phyloP scores from a whole-genome alignment of 805 yeast genomes.

The Barnettozyma populi region DNA sequence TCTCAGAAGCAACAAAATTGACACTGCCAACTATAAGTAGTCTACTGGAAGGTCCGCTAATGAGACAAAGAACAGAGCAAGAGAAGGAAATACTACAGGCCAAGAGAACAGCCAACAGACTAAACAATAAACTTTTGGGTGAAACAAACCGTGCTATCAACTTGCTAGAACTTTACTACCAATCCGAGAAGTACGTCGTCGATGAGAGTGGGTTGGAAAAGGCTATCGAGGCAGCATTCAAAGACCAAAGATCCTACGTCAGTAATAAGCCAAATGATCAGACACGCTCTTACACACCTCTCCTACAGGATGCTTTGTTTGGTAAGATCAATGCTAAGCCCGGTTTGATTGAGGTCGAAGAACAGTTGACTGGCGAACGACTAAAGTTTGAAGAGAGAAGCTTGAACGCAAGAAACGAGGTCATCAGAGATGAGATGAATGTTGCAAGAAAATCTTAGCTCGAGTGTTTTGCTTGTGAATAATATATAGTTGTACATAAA shows the following conservation, averaged over 20 bases:
- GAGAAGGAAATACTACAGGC: conserved; percentile 52
- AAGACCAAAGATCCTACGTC: conserved; percentile 14
- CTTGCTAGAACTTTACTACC: conserved; percentile 67
- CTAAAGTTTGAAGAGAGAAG: conserved; percentile 25
- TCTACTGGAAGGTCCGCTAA: conserved; percentile 59
- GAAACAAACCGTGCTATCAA: conserved; percentile 49
- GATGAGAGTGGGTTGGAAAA: conserved; percentile 60
- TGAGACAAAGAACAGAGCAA: conserved; percentile 67
- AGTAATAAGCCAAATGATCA: conserved; percentile 7
- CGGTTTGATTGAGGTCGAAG: conserved; percentile 32
- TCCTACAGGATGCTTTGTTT: conserved; percentile 29
- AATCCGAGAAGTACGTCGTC: conserved; percentile 62
- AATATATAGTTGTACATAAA: conserved; percentile 3
- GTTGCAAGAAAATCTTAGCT: neutral
- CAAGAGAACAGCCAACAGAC: conserved; percentile 66
- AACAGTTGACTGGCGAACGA: conserved; percentile 30
- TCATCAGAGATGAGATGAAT: neutral
- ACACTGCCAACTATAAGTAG: conserved; percentile 79
- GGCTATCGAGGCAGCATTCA: conserved; percentile 53
- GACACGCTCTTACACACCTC: conserved; percentile 19
- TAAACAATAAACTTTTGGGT: conserved; percentile 44
- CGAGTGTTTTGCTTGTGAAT: neutral
- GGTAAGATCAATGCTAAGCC: conserved; percentile 32
- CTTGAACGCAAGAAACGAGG: conserved; percentile 6
- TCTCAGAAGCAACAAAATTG: conserved; percentile 47